Evolutionary conservation across 225 moss, liverwort and hornwort species (phyloP).

Genomic region (Anthoceros angustus): DNA sequence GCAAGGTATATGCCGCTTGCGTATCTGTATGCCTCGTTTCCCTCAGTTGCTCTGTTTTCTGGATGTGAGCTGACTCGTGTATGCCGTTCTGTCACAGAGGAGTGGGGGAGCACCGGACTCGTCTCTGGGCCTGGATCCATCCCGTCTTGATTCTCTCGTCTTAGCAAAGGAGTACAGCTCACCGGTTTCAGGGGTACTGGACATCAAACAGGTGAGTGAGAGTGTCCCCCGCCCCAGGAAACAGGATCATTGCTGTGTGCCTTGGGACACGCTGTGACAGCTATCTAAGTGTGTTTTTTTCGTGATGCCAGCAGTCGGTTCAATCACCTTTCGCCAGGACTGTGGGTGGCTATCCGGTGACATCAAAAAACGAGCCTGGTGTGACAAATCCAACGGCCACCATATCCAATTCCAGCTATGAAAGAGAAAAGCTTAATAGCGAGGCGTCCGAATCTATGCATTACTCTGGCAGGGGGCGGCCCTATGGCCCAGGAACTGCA

Average conservation of each 20-base stretch:
- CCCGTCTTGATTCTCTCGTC: slow-evolving; percentile 38
- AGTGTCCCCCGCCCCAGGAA: neutral
- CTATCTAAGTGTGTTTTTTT: no score
- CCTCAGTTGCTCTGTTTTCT: neutral
- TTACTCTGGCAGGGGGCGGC: neutral
- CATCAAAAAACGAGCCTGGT: neutral
- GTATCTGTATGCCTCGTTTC: neutral
- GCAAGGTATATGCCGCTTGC: slow-evolving; percentile 33
- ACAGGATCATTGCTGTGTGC: no score
- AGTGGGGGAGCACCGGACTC: slow-evolving; percentile 36
- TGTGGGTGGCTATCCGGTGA: neutral
- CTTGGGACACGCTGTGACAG: no score
- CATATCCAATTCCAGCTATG: neutral
- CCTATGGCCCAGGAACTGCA: neutral
- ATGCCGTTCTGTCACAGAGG: slow-evolving; percentile 16
- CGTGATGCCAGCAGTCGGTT: neutral
- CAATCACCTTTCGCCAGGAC: neutral
- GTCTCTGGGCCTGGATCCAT: slow-evolving; percentile 16
- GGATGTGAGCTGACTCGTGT: neutral
- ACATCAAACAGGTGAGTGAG: slow-evolving; percentile 37
- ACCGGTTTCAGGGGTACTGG: slow-evolving; percentile 17
- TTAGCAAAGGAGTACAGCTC: slow-evolving; percentile 39
- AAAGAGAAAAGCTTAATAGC: neutral
- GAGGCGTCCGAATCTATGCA: neutral
- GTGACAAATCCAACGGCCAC: neutral